These are phyloP conservation scores for Neonothopanus nambi DNA, from an alignment of 1,284 basidiomycete genomes.

Conservation along the genomic window DNA sequence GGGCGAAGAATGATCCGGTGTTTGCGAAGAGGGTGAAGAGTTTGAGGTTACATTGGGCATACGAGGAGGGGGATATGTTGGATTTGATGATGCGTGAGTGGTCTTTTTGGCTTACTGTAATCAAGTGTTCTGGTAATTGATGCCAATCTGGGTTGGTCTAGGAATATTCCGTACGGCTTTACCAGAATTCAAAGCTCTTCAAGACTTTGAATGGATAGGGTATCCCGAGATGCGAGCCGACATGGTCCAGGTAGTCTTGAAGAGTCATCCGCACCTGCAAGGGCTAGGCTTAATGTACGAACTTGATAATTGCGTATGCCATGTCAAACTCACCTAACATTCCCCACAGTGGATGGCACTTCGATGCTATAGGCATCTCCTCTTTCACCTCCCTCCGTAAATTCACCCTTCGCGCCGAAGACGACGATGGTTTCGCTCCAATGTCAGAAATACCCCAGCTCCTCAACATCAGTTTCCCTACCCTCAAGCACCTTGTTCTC, in stretches of 20 bases:
- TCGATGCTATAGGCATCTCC: slow-evolving; percentile 68
- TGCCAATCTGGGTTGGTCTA: slow-evolving; percentile 30
- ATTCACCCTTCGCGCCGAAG: slow-evolving; percentile 66
- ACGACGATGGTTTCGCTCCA: slow-evolving; percentile 67
- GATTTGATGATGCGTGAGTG: slow-evolving; percentile 55
- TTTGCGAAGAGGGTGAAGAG: slow-evolving; percentile 60
- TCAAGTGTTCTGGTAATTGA: too few species aligned
- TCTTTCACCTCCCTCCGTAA: slow-evolving; percentile 56
- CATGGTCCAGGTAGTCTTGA: slow-evolving; percentile 56
- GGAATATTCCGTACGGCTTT: slow-evolving; percentile 56
- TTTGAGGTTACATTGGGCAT: slow-evolving; percentile 63
- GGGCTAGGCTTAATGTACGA: slow-evolving; percentile 59
- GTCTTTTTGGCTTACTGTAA: slow-evolving; percentile 23
- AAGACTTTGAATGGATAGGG: slow-evolving; percentile 71
- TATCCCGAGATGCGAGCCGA: slow-evolving; percentile 65
- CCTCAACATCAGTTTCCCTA: slow-evolving; percentile 55
- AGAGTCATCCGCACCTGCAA: slow-evolving; percentile 51
- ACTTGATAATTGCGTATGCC: neutral
- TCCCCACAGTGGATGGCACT: slow-evolving; percentile 59
- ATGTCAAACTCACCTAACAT: neutral
- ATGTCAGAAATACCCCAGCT: slow-evolving; percentile 68
- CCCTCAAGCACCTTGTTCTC: slow-evolving; percentile 61
- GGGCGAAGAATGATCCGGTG: slow-evolving; percentile 57
- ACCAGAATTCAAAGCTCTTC: slow-evolving; percentile 56
- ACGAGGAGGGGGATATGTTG: slow-evolving; percentile 64